Evolutionary conservation across 2,329 filamentous ascomycete species (phyloP), one percentile per base, ranked within the genome.

Genomic region (Colletotrichum sp.): DNA sequence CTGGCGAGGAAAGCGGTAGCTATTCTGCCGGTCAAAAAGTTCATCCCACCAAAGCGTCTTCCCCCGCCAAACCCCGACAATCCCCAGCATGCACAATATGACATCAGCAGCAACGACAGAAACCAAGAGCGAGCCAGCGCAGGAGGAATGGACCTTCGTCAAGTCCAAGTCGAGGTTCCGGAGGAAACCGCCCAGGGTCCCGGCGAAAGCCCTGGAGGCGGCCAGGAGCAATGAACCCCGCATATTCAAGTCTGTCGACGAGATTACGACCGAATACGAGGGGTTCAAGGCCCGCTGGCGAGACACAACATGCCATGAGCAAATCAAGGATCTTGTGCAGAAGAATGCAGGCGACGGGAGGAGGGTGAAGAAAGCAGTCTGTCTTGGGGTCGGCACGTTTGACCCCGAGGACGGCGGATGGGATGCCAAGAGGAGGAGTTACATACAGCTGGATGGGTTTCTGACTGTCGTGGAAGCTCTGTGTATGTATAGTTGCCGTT

Each of bases 371-470:
- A 83, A 81, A 19, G 91, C 90, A 2, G 79, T 92, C 8, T 92
- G 90, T 75, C 85, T 92, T 7, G 91, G 91, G 0, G 82, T 90
- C 3, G 91, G 91, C 3, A 86, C 89, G 0, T 91, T 91, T 76
- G 89, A 91, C 67, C 89, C 89, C 3, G 82, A 83, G 5, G 87
- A 89, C 61, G 87, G 85, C 1, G 85, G 84, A 0, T 87, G 85
- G 83, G 85, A 87, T n/a, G 83, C 84, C 3, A 87, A 86, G 77
- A 83, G 87, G 65, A 85, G 85, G 4, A 86, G 89, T 2, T 89
- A 89, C 76, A 79, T 89, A 55, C 91, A 93, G 80, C 85, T 92
- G 2, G 86, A 86, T 30, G 90, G 89, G 3, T 91, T 93, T 77
- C 78, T 88, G 22, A 78, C 83, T 57, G 84, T 92, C 12, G 86